phyloP scores from a whole-genome alignment of 352 stramenopile genomes.

The Pythium grandisporangium region DNA sequence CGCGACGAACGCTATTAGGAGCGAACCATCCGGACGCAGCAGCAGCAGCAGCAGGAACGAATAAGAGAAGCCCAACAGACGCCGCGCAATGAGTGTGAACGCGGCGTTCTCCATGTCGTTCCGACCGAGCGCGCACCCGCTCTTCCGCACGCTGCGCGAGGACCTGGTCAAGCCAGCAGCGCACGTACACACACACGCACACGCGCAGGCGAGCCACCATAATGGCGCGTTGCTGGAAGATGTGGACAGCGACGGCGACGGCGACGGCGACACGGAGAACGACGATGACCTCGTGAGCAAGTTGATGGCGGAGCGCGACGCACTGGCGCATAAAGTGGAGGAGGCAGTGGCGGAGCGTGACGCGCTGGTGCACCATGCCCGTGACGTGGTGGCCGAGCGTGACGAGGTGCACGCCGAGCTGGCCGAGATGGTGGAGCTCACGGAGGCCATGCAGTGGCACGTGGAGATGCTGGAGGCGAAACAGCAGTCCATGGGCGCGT shows the following conservation, averaged over 20 bases:
- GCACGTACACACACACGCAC: not conserved
- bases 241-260: conserved; percentile 1
- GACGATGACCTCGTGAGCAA: conserved; percentile 12
- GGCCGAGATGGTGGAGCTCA: conserved; percentile 9
- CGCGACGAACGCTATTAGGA: too few species aligned
- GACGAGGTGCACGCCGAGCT: conserved; percentile 7
- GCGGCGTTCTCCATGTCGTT: conserved; percentile 14
- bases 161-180: not conserved
- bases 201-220: conserved; percentile 2
- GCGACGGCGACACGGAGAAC: too few species aligned
- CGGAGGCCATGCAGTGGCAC: conserved; percentile 14
- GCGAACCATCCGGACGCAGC: too few species aligned
- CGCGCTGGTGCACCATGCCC: conserved; percentile 3
- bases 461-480: conserved; percentile 11
- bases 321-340: conserved; percentile 3
- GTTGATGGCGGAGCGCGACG: not conserved
- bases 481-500: conserved; percentile 10
- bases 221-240: not conserved
- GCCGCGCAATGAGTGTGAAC: conserved; percentile 13
- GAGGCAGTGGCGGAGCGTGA: conserved; percentile 8
- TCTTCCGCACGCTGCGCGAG: conserved; percentile 11
- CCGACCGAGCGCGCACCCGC: conserved; percentile 7
- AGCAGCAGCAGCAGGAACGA: too few species aligned
- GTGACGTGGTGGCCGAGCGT: not conserved
- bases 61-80: too few species aligned